Base-by-base conservation (phyloP, 2,329 filamentous ascomycete species). In the Apiospora aurea region DNA sequence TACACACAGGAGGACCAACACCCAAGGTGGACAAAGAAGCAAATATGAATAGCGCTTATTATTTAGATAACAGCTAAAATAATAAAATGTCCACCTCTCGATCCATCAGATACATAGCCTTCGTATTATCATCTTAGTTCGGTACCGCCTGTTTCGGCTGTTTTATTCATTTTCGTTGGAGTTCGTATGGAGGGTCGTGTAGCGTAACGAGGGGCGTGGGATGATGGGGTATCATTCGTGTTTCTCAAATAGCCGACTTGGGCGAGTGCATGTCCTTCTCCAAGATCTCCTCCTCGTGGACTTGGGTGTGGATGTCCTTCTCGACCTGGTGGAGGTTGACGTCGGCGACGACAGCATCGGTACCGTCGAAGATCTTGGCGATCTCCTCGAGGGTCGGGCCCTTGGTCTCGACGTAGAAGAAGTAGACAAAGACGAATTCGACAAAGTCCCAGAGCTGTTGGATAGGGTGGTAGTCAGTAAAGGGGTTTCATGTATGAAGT, bases 341-440 rank as follows among this genome's bases (percentile, higher is more conserved):
- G 74, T 87, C 84, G 8, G 85, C 87, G 16, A 89, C 85, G 44
- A 71, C 73, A n/a, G 72, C 71, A 46, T 87, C 83, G 41, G 90
- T 87, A 51, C 90, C 92, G 76, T 93, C 91, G 76, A 94, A 93
- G 79, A 93, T 92, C 77, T 88, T 88, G 67, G 91, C 89, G 74
- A 93, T 87, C 79, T 93, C 90, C 79, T 93, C 92, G 0, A 94
- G 88, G 1, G 91, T 93, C 0, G 90, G 90, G 4, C 91, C 91
- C 77, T 89, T 90, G 24, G 92, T 94, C 83, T 94, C 92, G 71
- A 92, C 87, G 79, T 91, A 92, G 80, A 92, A 87, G 83, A 90
- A 90, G 81, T 87, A 91, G 47, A 92, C 89, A 75, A 92, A 91
- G 67, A 88, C 73, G 66, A 91, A 82, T 80, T 92, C 88, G 77